Percentiles rank a stretch among this genome's conserved stretches.
These are phyloP conservation scores for Jatropha curcas DNA, from an alignment of 345 rosid genomes.

Conservation along the genomic window DNA sequence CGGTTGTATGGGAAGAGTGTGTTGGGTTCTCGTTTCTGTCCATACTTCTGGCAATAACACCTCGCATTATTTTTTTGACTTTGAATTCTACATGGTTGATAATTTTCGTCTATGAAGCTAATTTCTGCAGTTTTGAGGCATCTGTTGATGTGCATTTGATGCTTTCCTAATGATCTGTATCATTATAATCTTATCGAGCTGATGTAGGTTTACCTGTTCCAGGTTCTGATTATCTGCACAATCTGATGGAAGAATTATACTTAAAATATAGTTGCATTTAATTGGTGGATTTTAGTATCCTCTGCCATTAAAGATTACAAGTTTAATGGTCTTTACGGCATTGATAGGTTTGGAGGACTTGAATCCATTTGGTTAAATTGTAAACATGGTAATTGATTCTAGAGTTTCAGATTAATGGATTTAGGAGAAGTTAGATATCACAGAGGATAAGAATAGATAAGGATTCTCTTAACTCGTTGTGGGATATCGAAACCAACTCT, in stretches of 20 bases:
- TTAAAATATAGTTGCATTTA: neutral
- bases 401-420: slow-evolving; percentile 4
- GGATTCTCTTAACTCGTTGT: slow-evolving; percentile 6
- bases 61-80: neutral
- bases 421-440: neutral
- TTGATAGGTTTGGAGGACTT: neutral
- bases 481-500: slow-evolving; percentile 3
- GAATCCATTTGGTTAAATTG: neutral
- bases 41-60: neutral
- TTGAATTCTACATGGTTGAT: neutral
- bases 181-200: slow-evolving; percentile 6
- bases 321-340: neutral
- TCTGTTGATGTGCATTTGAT: neutral
- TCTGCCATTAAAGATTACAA: neutral
- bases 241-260: slow-evolving; percentile 15
- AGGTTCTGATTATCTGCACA: slow-evolving; percentile 14
- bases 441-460: slow-evolving; percentile 3
- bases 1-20: slow-evolving; percentile 13
- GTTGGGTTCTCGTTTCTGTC: neutral
- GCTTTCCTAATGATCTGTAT: neutral
- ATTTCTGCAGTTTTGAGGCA: neutral
- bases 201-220: slow-evolving; percentile 19
- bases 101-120: neutral
- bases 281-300: neutral
- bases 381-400: slow-evolving; percentile 8